phyloP scores from a whole-genome alignment of 2,329 filamentous ascomycete genomes.

The Fusarium cyanostomum region DNA sequence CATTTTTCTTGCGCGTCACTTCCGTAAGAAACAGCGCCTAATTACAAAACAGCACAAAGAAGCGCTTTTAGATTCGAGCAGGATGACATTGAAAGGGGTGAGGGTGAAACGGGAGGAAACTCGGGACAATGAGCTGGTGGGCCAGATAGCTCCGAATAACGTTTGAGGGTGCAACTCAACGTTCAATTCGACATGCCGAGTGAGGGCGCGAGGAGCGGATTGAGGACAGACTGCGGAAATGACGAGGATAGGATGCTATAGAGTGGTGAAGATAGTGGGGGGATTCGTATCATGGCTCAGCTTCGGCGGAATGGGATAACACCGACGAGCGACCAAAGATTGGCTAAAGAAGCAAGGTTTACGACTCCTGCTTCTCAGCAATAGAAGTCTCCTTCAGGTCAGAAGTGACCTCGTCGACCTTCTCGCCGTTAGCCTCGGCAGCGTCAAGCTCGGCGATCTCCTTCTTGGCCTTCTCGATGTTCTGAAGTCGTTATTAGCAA shows the following conservation, averaged over 20 bases:
- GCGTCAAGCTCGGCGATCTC: constrained; percentile 89
- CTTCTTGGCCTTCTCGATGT: constrained; percentile 95
- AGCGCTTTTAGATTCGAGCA: constrained; percentile 43
- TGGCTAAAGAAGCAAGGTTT: constrained; percentile 27
- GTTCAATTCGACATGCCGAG: constrained; percentile 17
- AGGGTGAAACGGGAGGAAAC: constrained; percentile 3
- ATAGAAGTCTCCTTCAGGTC: constrained; percentile 63
- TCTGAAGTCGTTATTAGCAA: constrained; percentile 65
- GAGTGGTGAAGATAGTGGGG: background rate
- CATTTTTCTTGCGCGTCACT: constrained; percentile 35
- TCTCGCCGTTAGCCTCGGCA: constrained; percentile 60
- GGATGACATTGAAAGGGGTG: constrained; percentile 11
- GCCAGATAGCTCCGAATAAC: constrained; percentile 17
- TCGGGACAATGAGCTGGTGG: constrained; percentile 16
- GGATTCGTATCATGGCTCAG: constrained; percentile 15
- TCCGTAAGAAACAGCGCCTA: constrained; percentile 37
- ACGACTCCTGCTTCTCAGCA: constrained; percentile 62
- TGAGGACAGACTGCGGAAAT: constrained; percentile 13
- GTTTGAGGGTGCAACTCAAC: constrained; percentile 18
- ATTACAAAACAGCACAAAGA: constrained; percentile 43
- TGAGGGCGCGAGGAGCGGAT: constrained; percentile 5
- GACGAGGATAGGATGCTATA: constrained; percentile 2
- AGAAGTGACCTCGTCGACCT: constrained; percentile 63
- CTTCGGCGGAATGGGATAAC: constrained; percentile 21
- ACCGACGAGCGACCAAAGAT: constrained; percentile 15